These are phyloP conservation scores for Ambrosiella beaveri DNA, from an alignment of 2,329 filamentous ascomycete genomes.

Conservation along the genomic window DNA sequence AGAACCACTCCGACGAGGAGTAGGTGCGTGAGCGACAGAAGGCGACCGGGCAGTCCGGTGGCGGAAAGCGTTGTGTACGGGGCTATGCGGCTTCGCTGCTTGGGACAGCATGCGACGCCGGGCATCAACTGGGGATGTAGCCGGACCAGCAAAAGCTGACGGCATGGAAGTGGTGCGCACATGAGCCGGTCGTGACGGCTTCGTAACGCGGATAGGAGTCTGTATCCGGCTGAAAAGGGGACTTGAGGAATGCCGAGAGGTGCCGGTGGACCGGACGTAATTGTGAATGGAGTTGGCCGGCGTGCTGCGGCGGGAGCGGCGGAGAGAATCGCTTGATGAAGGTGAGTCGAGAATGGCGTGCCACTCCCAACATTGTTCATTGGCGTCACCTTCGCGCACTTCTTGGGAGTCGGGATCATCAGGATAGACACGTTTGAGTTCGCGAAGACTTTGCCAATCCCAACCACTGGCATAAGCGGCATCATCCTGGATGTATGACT, in stretches of 20 bases:
- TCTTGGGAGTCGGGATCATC: conserved; percentile 27
- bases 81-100: not conserved
- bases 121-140: not conserved
- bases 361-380: conserved; percentile 51
- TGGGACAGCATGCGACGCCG: conserved; percentile 8
- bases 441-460: conserved; percentile 54
- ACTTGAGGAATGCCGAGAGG: conserved; percentile 22
- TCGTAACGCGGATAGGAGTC: conserved; percentile 26
- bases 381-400: conserved; percentile 42
- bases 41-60: conserved; percentile 36
- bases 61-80: not conserved
- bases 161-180: conserved; percentile 38
- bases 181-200: conserved; percentile 27
- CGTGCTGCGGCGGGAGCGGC: not conserved
- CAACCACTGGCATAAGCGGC: conserved; percentile 37
- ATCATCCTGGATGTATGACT: conserved; percentile 53
- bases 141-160: conserved; percentile 20
- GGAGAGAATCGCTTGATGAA: not conserved
- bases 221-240: conserved; percentile 23
- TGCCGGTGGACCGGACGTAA: conserved; percentile 14
- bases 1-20: conserved; percentile 37
- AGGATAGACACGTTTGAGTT: conserved; percentile 39
- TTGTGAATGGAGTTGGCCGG: not conserved
- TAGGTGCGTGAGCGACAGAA: conserved; percentile 29
- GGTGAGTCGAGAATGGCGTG: conserved; percentile 46